Evolutionary conservation across 495 filamentous ascomycete species (phyloP).

Genomic region (Oidiodendron maius): DNA sequence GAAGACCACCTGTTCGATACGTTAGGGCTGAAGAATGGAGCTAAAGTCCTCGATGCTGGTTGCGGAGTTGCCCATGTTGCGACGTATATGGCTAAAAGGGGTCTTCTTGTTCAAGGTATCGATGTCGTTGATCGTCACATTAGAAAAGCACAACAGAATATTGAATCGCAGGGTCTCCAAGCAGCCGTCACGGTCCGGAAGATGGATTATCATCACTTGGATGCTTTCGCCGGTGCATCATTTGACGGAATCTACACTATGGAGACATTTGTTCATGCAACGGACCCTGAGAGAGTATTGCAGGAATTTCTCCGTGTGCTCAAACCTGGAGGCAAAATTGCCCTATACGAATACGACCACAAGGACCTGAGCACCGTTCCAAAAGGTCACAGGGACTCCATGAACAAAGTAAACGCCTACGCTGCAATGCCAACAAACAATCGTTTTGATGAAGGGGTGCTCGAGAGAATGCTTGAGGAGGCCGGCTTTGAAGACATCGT

Average conservation of each 20-base stretch:
- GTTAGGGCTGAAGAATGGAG: conserved; percentile 29
- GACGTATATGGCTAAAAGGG: conserved; percentile 34
- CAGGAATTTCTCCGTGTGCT: conserved; percentile 43
- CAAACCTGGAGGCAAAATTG: conserved; percentile 41
- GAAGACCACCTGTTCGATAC: conserved; percentile 39
- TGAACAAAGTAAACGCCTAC: conserved; percentile 36
- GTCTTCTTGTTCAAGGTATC: conserved; percentile 39
- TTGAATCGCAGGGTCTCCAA: conserved; percentile 31
- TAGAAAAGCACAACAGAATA: conserved; percentile 34
- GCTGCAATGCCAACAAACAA: conserved; percentile 43
- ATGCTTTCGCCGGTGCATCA: conserved; percentile 27
- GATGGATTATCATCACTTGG: conserved; percentile 50
- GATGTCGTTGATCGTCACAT: conserved; percentile 48
- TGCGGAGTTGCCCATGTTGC: conserved; percentile 47
- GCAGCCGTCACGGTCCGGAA: conserved; percentile 30
- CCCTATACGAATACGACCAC: conserved; percentile 48
- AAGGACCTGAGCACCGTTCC: conserved; percentile 22
- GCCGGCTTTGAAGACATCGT: conserved; percentile 45
- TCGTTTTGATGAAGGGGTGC: conserved; percentile 24
- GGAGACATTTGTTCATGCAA: conserved; percentile 55
- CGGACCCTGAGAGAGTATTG: conserved; percentile 39
- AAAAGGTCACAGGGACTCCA: conserved; percentile 27
- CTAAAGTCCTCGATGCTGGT: conserved; percentile 45
- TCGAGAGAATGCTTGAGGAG: conserved; percentile 36
- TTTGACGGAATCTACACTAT: conserved; percentile 54